Base-by-base conservation (phyloP, 2,329 filamentous ascomycete species). In the Penicillium sp. region DNA sequence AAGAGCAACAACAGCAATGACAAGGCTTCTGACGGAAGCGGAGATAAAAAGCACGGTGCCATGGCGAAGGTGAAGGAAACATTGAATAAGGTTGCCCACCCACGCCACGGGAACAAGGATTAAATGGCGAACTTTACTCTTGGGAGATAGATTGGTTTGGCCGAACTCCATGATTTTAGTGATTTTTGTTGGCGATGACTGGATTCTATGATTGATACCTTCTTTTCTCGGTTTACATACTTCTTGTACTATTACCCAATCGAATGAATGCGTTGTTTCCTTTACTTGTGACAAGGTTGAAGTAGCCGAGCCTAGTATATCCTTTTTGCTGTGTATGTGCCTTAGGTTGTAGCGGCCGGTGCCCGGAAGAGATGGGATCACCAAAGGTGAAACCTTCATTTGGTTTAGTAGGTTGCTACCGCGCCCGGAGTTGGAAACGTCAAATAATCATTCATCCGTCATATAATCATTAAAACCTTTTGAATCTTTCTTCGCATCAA, bases 11-110 rank as follows among this genome's bases (percentile, higher is more conserved):
- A 22, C 4, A 48, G n/a, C 19, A 19, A 26, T 26, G 47, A 49
- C 16, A 33, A 39, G 4, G 35, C 31, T 21, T 39, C 33, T 13
- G 42, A 16, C 24, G 48, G 21, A 29, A 52, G 19, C 24, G 37
- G 55, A 21, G 58, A 47, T 5, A 63, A 58, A 13, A 66, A 65
- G 55, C 54, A 57, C 3, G 48, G 65, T 42, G 19, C 62, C 11
- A 50, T 67, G 50, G 42, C 61, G 14, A 66, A 65, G 60, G 54
- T 67, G 33, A 67, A 67, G 55, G 64, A 66, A 55, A 56, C 54
- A 9, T 37, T 67, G 35, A 61, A 58, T 39, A 67, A 62, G 55
- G 62, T 62, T 55, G 68, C 57, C 14, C 63, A 65, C 42, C 55
- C 55, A 11, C 52, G 42, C 16, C 49, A 49, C 21, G 37, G 39